These are phyloP conservation scores for Aquilaria malaccensis DNA, from an alignment of 345 rosid genomes.

Conservation along the genomic window DNA sequence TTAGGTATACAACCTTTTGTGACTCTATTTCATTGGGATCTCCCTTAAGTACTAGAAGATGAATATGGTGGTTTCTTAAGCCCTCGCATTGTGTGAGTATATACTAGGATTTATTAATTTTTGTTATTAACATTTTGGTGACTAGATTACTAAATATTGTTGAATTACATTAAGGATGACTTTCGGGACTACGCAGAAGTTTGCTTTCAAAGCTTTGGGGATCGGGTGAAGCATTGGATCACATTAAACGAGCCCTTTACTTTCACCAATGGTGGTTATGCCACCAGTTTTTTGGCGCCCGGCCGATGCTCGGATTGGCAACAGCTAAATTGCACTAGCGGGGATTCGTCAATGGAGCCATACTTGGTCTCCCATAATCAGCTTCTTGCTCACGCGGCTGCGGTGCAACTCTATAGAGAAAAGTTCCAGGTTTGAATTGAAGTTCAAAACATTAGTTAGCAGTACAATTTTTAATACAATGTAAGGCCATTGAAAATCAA, in stretches of 20 bases:
- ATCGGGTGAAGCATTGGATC: slow-evolving; percentile 57
- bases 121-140: not conserved
- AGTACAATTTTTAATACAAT: no score
- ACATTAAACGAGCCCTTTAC: slow-evolving; percentile 44
- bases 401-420: slow-evolving; percentile 24
- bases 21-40: slow-evolving; percentile 2
- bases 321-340: slow-evolving; percentile 25
- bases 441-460: no score
- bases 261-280: slow-evolving; percentile 25
- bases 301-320: slow-evolving; percentile 40
- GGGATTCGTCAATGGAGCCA: slow-evolving; percentile 44
- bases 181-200: slow-evolving; percentile 30
- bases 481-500: not conserved
- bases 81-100: slow-evolving; percentile 27
- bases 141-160: no score
- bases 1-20: not conserved
- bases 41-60: slow-evolving; percentile 33
- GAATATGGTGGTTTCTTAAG: slow-evolving; percentile 43
- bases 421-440: slow-evolving; percentile 28
- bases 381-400: slow-evolving; percentile 48
- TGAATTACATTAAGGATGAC: slow-evolving; percentile 20
- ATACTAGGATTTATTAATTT: not conserved
- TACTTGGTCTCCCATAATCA: slow-evolving; percentile 34
- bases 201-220: slow-evolving; percentile 44
- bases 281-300: slow-evolving; percentile 22